These are phyloP conservation scores for Astrocystis sublimbata DNA, from an alignment of 495 filamentous ascomycete genomes.

Conservation along the genomic window DNA sequence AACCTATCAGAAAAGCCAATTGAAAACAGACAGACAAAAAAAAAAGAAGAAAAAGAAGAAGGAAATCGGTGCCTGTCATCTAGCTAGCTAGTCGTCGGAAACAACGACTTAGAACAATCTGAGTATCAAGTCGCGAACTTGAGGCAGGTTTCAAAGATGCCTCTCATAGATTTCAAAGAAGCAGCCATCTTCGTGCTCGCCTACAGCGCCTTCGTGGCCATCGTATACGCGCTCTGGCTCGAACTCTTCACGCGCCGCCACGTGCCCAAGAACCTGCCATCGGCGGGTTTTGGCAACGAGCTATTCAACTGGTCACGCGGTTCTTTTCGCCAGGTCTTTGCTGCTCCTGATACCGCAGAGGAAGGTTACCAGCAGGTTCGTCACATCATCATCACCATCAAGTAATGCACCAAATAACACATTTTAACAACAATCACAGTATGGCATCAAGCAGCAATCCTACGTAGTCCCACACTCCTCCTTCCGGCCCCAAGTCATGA, in stretches of 20 bases:
- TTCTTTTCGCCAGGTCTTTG: neutral
- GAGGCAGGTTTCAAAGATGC: neutral
- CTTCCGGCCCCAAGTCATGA: constrained; percentile 8
- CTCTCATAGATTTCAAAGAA: neutral
- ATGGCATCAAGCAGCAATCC: neutral
- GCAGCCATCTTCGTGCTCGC: neutral
- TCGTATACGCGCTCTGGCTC: neutral
- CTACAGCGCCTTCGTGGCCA: neutral
- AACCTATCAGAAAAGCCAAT: too few relatives aligned
- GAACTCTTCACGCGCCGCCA: neutral
- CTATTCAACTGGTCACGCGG: neutral
- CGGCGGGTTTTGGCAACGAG: neutral
- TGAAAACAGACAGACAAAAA: too few relatives aligned
- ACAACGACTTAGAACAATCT: too few relatives aligned
- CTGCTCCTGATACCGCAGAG: neutral
- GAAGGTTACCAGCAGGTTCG: constrained; percentile 5
- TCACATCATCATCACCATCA: neutral
- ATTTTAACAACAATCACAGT: neutral
- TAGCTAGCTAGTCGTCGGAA: too few relatives aligned
- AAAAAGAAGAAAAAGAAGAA: too few relatives aligned
- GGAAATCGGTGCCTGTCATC: too few relatives aligned
- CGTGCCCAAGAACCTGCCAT: neutral
- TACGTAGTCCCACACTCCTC: neutral
- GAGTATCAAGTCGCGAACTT: too few relatives aligned
- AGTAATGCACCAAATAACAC: neutral